Base-by-base conservation (phyloP, 352 stramenopile species). In the Pythium dissimile region DNA sequence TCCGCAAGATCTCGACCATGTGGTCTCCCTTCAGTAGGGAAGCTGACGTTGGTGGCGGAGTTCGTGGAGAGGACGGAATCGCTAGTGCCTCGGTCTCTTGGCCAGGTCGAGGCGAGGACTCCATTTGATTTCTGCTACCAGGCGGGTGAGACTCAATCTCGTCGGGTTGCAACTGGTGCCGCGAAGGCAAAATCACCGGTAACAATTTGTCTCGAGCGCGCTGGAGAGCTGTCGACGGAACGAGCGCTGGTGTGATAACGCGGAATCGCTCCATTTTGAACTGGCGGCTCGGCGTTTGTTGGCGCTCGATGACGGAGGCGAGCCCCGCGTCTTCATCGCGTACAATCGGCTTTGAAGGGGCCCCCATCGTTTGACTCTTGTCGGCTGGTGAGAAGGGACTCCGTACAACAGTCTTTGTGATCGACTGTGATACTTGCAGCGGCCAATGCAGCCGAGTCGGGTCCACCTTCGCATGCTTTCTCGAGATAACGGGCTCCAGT, bases 191-290 rank as follows among this genome's bases (percentile, higher is more conserved):
- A 47, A 51, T 71, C 24, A 84, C 55, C 0, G 59, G 61, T 2
- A 65, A 27, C 10, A 67, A 64, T 5, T 46, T 52, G 13, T 53
- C 43, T 54, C 18, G 39, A 27, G 21, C 0, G 21, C 20, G 38
- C 18, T 41, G 27, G 44, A 21, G 1, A 38, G n/a, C 31, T 18
- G 28, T 24, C 4, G 59, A 62, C 16, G 46, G 51, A 10, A 62
- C 52, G 15, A 68, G 53, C 28, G 54, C 67, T 8, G 80, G 80
- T 2, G 75, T 88, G 41, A 87, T 42, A 30, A 90, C 64, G 10
- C 77, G 77, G 45, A 80, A 75, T 3, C 80, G 77, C 11, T 87
- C 76, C 75, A 90, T 86, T 37, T 86, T 82, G 49, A 90, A 87
- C n/a, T 72, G 52, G 1, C 80, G 70, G 16, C 35, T 73, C 3